Conservation (phyloP, 306 rosid genomes). For the Rosa multiflora region DNA sequence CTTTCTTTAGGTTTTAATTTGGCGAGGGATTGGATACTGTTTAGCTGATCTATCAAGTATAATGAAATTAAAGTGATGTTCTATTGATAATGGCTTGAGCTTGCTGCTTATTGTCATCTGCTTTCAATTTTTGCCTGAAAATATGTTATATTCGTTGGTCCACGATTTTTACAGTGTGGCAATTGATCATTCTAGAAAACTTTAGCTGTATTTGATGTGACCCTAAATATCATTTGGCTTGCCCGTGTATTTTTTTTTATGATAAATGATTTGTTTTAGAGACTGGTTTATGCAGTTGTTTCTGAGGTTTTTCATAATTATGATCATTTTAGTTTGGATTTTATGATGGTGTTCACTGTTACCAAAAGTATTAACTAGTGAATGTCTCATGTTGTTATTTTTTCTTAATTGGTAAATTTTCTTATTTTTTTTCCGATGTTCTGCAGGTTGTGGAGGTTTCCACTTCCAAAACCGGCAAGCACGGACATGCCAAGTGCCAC, state of each 20-base stretch:
- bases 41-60: not conserved
- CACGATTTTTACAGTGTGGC: not conserved
- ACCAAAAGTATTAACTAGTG: not conserved
- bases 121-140: not conserved
- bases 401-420: not conserved
- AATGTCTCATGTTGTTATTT: not conserved
- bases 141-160: not conserved
- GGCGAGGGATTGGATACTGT: not conserved
- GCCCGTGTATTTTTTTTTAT: too few species aligned
- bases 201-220: not conserved
- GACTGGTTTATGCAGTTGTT: not conserved
- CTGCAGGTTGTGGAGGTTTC: constrained; percentile 95
- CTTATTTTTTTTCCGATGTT: not conserved
- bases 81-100: not conserved
- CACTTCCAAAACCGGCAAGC: constrained; percentile 96
- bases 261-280: not conserved
- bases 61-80: not conserved
- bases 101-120: not conserved
- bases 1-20: not conserved
- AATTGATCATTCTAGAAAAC: not conserved
- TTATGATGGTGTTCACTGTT: not conserved
- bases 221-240: not conserved
- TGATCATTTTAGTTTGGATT: not conserved
- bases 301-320: not conserved
- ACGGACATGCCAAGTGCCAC: constrained; percentile 98